Base-by-base conservation (phyloP, 805 yeast species). In the Maudiozyma serrabonitensis region DNA sequence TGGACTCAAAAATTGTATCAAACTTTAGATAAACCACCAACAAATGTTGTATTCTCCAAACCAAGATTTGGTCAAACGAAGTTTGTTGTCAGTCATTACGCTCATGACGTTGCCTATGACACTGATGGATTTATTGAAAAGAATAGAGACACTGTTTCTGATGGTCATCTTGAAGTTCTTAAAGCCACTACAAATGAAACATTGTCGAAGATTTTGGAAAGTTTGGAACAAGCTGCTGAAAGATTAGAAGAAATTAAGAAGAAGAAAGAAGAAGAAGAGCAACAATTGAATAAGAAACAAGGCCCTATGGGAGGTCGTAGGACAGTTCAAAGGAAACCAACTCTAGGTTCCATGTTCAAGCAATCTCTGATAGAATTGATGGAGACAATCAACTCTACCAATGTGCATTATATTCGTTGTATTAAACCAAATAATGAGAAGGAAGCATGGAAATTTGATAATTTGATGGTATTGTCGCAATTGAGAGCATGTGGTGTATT, bases 401-500 rank as follows among this genome's bases (percentile, higher is more conserved):
- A 93, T 66, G 99, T 84, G 38, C 99, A 91, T 67, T 91, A 91
- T 63, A 91, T 91, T 64, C 84, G 99, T 65, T 91, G 99, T 75
- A 91, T 93, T 64, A 91, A 91, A 68, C 98, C 99, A 6, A 91
- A 91, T 66, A 96, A 89, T 61, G 82, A 81, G 55, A 91, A 93
- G 68, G 83, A 80, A 53, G 96, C 98, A 1, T 91, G 99, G 98
- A 84, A 82, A 65, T 91, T 91, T 68, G 95, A 89, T 62, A 88
- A 95, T 15, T 76, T 89, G 41, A 90, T 91, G 97, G 98, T 91
- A 13, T 75, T 93, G 52, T 84, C 95, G 6, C 99, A 91, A 69
- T 75, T 91, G 54, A 80, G 99, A 65, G 99, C 99, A 6, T 91
- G 99, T 75, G 99, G 99, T 84, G 98, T 91, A 44, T 74, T 91